Conservation (phyloP, 768 basidiomycete genomes). For the Leccinum truebloodii region DNA sequence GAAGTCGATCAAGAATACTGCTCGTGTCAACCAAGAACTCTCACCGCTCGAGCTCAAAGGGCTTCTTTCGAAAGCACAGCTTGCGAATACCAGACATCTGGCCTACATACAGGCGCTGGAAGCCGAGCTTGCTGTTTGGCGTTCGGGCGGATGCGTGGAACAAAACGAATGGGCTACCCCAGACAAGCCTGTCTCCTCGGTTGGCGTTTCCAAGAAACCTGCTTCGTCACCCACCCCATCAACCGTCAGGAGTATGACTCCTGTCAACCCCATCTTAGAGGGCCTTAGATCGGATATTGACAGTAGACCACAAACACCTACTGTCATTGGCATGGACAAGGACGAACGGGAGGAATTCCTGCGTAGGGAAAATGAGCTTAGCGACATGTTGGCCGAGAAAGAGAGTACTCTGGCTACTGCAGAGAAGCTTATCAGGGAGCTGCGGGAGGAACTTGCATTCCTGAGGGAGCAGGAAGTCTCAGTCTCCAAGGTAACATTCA, state of each 20-base stretch:
- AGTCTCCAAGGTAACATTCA: constrained; percentile 62
- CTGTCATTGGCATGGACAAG: constrained; percentile 84
- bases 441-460: constrained; percentile 86
- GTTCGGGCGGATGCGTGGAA: constrained; percentile 82
- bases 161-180: constrained; percentile 78
- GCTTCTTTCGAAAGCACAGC: constrained; percentile 84
- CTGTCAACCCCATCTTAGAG: constrained; percentile 73
- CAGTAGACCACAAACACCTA: constrained; percentile 91
- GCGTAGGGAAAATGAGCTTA: constrained; percentile 94
- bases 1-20: constrained; percentile 99
- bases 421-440: constrained; percentile 84
- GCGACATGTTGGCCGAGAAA: constrained; percentile 88
- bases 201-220: constrained; percentile 47
- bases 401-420: constrained; percentile 79
- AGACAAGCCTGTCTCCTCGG: constrained; percentile 52
- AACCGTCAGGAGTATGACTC: constrained; percentile 68
- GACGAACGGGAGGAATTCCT: constrained; percentile 98
- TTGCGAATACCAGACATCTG: constrained; percentile 80
- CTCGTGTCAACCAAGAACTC: constrained; percentile 96
- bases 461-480: constrained; percentile 88
- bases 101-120: constrained; percentile 89
- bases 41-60: constrained; percentile 95
- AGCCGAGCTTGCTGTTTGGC: constrained; percentile 88
- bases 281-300: constrained; percentile 70
- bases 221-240: constrained; percentile 65